Evolutionary conservation across 2,329 filamentous ascomycete species (phyloP).

Genomic region (Purpureocillium takamizusanense): DNA sequence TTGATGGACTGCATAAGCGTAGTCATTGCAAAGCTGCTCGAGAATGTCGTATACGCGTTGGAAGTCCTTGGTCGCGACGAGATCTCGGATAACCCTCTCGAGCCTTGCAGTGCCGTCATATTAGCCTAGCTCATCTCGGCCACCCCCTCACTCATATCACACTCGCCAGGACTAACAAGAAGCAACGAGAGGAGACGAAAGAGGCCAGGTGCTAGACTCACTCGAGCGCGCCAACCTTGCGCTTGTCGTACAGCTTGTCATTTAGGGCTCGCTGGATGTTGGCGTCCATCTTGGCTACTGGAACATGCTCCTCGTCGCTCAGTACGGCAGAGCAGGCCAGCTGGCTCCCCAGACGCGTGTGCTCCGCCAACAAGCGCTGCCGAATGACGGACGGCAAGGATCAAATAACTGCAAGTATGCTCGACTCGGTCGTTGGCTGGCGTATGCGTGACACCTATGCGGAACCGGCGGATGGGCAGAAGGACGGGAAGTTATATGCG

Average conservation of each 20-base stretch:
- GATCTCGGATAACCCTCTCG: slow-evolving; percentile 82
- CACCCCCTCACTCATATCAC: too few relatives aligned
- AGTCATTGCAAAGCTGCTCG: slow-evolving; percentile 94
- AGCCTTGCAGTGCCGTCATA: slow-evolving; percentile 49
- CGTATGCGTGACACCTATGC: too few relatives aligned
- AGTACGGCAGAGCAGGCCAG: too few relatives aligned
- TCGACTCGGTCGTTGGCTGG: too few relatives aligned
- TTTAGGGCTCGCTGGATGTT: slow-evolving; percentile 85
- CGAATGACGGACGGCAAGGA: too few relatives aligned
- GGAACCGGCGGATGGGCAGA: too few relatives aligned
- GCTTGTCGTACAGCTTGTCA: slow-evolving; percentile 97
- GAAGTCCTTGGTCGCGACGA: slow-evolving; percentile 67
- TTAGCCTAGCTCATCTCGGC: too few relatives aligned
- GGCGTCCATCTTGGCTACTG: slow-evolving; percentile 59
- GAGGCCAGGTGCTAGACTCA: slow-evolving; percentile 36
- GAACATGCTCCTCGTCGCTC: too few relatives aligned
- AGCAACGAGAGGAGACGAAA: not conserved
- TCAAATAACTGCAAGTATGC: too few relatives aligned
- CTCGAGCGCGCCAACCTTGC: slow-evolving; percentile 94
- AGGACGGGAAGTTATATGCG: too few relatives aligned
- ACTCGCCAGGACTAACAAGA: not conserved
- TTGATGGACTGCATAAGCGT: slow-evolving; percentile 93
- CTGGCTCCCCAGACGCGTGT: too few relatives aligned
- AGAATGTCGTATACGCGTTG: slow-evolving; percentile 79
- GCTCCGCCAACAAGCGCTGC: too few relatives aligned